Evolutionary conservation across 345 rosid species (phyloP).

Genomic region (Corchorus capsularis): DNA sequence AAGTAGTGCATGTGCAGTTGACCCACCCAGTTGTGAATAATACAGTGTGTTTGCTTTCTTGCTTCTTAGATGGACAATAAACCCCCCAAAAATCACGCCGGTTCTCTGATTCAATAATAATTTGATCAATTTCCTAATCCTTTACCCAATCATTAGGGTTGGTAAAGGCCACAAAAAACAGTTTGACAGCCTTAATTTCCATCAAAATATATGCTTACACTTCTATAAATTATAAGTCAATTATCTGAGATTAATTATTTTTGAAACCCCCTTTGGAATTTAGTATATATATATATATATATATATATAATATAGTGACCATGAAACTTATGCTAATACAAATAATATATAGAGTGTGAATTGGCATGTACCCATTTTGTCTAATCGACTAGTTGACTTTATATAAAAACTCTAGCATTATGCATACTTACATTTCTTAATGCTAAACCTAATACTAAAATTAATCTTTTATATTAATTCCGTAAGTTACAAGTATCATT

Average conservation of each 20-base stretch:
- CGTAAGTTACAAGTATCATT: too few species aligned
- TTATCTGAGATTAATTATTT: not conserved
- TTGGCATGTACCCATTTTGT: constrained; percentile 7
- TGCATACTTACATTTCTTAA: not conserved
- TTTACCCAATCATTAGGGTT: constrained; percentile 26
- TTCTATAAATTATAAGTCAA: not conserved
- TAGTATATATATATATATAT: too few species aligned
- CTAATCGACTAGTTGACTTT: not conserved
- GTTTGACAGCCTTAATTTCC: not conserved
- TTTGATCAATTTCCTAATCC: constrained; percentile 6
- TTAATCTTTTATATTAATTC: not conserved
- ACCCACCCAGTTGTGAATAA: constrained; percentile 28
- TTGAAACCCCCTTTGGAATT: not conserved
- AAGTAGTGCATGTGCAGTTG: constrained; percentile 28
- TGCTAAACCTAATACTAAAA: not conserved
- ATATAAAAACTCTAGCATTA: not conserved
- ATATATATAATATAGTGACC: not conserved
- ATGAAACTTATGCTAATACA: not conserved
- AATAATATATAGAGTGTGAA: not conserved
- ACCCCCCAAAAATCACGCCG: constrained; percentile 42
- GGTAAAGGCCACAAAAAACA: not conserved
- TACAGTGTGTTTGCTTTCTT: not conserved
- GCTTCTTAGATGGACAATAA: constrained; percentile 23
- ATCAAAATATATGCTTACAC: not conserved
- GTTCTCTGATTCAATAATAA: constrained; percentile 21